Conservation (phyloP, 163 green algal genomes). For the Scenedesmus sp. region DNA sequence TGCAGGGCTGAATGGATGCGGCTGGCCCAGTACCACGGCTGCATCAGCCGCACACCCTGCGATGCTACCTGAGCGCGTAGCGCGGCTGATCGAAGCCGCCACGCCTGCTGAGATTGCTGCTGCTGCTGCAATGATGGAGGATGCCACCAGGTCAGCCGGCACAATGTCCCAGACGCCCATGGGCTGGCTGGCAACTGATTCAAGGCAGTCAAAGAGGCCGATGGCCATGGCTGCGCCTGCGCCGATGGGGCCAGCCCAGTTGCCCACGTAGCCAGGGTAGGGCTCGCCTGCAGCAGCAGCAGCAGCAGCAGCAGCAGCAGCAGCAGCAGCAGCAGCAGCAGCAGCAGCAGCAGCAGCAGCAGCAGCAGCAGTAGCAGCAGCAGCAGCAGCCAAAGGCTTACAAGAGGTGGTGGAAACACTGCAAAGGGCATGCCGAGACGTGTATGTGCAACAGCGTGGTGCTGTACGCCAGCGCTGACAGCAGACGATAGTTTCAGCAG, state of each 20-base stretch:
- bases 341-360: neutral
- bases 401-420: neutral
- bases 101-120: constrained; percentile 51
- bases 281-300: constrained; percentile 54
- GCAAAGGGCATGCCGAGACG: no score
- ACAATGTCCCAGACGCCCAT: constrained; percentile 67
- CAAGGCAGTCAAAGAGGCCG: constrained; percentile 60
- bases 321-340: neutral
- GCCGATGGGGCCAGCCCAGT: constrained; percentile 67
- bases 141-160: constrained; percentile 72
- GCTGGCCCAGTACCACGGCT: constrained; percentile 13
- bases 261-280: constrained; percentile 77
- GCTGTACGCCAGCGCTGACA: no score
- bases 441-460: no score
- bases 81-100: constrained; percentile 6
- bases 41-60: neutral
- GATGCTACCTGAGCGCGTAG: constrained; percentile 15
- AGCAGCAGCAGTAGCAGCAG: neutral
- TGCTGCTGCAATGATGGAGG: constrained; percentile 61
- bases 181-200: constrained; percentile 50
- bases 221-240: constrained; percentile 65
- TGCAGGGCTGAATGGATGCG: constrained; percentile 30
- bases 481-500: no score
- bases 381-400: neutral
- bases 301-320: neutral